phyloP scores from a whole-genome alignment of 371 early-diverging fungal genomes.

The Apophysomyces trapeziformis region DNA sequence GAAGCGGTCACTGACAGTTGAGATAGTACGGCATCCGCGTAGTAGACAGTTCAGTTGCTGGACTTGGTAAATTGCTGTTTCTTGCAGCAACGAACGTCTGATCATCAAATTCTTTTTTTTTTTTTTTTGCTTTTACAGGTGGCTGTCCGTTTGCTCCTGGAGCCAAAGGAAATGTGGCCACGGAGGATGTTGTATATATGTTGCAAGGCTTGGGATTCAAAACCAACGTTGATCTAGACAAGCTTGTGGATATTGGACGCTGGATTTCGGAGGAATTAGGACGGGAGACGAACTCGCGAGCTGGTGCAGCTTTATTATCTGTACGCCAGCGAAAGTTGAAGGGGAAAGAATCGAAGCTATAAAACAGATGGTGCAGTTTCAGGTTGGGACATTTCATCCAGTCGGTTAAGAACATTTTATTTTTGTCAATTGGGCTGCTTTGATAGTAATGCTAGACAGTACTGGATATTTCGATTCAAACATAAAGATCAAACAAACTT shows the following conservation, averaged over 20 bases:
- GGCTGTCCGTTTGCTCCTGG: conserved; percentile 98
- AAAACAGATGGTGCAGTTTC: background rate
- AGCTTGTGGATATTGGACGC: conserved; percentile 76
- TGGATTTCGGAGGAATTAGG: conserved; percentile 85
- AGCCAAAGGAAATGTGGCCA: conserved; percentile 96
- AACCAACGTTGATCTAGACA: conserved; percentile 80
- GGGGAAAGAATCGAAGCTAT: conserved; percentile 25
- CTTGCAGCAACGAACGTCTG: background rate
- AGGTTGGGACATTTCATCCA: too few species aligned
- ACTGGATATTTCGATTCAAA: too few species aligned
- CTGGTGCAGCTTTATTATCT: conserved; percentile 48
- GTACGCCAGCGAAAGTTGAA: conserved; percentile 26
- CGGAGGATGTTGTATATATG: conserved; percentile 97
- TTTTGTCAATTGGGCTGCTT: too few species aligned
- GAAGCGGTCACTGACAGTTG: background rate
- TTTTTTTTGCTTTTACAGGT: conserved; percentile 42
- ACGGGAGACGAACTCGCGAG: conserved; percentile 57
- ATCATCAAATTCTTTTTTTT: background rate
- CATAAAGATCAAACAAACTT: too few species aligned
- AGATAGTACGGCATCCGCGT: conserved; percentile 80
- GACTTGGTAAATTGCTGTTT: conserved; percentile 59
- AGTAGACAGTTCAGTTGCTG: conserved; percentile 93
- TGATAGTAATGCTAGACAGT: too few species aligned
- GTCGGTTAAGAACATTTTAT: too few species aligned
- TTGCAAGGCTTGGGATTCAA: conserved; percentile 82